phyloP scores from a whole-genome alignment of 2,329 filamentous ascomycete genomes.

The Ascochyta lentis region DNA sequence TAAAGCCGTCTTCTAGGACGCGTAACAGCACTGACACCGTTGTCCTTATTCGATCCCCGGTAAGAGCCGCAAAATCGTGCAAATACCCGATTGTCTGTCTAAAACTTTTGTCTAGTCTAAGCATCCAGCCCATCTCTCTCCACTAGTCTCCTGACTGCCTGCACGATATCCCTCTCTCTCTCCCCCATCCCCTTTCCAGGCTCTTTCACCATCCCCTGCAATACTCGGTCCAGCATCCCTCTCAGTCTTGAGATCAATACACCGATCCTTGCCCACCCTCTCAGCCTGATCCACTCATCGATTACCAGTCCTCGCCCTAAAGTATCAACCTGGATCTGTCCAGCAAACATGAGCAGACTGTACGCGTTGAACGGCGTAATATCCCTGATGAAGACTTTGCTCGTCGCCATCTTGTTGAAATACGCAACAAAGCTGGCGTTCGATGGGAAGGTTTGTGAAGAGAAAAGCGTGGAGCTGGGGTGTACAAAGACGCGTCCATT shows the following conservation, averaged over 20 bases:
- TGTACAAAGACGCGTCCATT: conserved; percentile 83
- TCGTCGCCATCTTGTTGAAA: conserved; percentile 89
- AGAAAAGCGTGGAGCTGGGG: conserved; percentile 85
- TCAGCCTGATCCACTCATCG: conserved; percentile 85
- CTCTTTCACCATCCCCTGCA: conserved; percentile 81
- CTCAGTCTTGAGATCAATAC: conserved; percentile 84
- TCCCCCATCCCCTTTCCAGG: conserved; percentile 64
- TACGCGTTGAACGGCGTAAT: conserved; percentile 93
- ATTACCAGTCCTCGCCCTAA: conserved; percentile 85
- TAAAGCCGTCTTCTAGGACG: no score
- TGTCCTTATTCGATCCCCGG: no score
- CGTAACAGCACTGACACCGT: no score
- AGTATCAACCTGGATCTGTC: conserved; percentile 84
- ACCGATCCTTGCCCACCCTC: conserved; percentile 94
- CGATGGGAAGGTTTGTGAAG: conserved; percentile 76
- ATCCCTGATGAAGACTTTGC: conserved; percentile 90
- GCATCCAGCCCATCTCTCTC: conserved; percentile 86
- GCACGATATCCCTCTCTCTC: conserved; percentile 69
- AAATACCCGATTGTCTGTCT: background rate
- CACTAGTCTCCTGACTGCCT: conserved; percentile 78
- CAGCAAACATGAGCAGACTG: conserved; percentile 85
- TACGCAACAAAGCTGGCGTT: conserved; percentile 83
- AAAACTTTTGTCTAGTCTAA: conserved; percentile 10
- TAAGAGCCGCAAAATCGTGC: background rate
- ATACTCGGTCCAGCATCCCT: conserved; percentile 83